A percentile compares a stretch with the other conserved stretches of the same genome.
Conservation (phyloP, 345 rosid species). For the Syzygium jambos region DNA sequence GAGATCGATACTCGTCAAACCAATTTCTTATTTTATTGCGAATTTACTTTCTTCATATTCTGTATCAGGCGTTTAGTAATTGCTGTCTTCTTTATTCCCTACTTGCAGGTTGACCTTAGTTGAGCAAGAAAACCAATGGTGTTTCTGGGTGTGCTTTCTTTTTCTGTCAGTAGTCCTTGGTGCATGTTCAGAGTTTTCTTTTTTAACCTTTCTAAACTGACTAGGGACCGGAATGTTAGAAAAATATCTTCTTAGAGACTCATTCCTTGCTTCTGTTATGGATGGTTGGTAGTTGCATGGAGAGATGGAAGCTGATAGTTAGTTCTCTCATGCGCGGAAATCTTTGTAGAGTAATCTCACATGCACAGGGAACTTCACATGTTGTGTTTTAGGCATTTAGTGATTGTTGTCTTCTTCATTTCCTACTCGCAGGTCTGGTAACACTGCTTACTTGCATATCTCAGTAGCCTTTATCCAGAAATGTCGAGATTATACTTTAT, state of each 20-base stretch:
- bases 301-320: background rate
- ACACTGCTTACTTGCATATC: constrained; percentile 88
- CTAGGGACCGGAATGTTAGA: fast-evolving
- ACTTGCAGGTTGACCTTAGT: background rate
- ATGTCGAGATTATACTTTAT: background rate
- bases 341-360: background rate
- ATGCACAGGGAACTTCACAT: background rate
- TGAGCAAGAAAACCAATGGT: background rate
- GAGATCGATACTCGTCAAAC: background rate
- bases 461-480: constrained; percentile 93
- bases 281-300: background rate
- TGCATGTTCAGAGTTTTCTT: background rate
- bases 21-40: background rate
- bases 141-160: background rate
- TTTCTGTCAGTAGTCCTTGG: background rate
- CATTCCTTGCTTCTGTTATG: background rate
- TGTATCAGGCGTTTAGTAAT: background rate
- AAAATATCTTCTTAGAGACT: background rate
- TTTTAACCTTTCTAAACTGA: background rate
- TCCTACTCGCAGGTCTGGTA: constrained; percentile 62
- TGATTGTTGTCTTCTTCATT: background rate
- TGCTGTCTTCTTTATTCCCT: background rate
- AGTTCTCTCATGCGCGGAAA: background rate
- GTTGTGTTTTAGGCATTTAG: background rate
- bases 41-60: background rate